phyloP scores from a whole-genome alignment of 371 early-diverging fungal genomes.

The Saksenaea vasiformis region DNA sequence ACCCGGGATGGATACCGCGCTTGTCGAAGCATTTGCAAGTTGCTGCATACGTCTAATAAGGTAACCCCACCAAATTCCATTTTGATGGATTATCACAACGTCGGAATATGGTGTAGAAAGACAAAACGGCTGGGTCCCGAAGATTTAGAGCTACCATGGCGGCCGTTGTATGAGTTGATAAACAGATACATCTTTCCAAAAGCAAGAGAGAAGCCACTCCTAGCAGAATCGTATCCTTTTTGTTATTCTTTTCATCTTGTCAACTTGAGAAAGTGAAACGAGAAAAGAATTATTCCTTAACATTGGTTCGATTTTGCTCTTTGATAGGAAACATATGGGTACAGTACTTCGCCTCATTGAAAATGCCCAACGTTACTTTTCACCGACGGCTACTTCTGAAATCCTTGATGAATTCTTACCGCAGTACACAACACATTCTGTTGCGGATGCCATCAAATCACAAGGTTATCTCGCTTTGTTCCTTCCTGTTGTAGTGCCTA shows the following conservation, averaged over 20 bases:
- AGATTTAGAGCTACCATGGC: slow-evolving; percentile 71
- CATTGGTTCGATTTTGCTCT: neutral
- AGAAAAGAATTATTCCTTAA: neutral
- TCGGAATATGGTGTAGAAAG: slow-evolving; percentile 31
- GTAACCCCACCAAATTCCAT: slow-evolving; percentile 32
- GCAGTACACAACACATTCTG: slow-evolving; percentile 57
- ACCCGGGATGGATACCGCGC: slow-evolving; percentile 65
- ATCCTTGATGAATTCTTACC: slow-evolving; percentile 77
- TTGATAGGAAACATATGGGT: slow-evolving; percentile 35
- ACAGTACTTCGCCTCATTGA: slow-evolving; percentile 41
- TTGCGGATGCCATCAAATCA: slow-evolving; percentile 52
- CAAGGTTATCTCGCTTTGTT: slow-evolving; percentile 64
- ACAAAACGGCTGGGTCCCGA: slow-evolving; percentile 53
- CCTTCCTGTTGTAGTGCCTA: slow-evolving; percentile 53
- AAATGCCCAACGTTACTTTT: slow-evolving; percentile 60
- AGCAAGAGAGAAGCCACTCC: slow-evolving; percentile 59
- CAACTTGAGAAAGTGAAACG: neutral
- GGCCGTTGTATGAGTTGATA: slow-evolving; percentile 70
- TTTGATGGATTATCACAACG: neutral
- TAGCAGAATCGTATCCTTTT: slow-evolving; percentile 55
- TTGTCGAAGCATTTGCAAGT: slow-evolving; percentile 60
- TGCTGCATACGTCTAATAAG: slow-evolving; percentile 59
- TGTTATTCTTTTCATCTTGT: neutral
- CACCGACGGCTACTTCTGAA: slow-evolving; percentile 63
- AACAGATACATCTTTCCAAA: slow-evolving; percentile 61